Conservation (phyloP, 2,329 filamentous ascomycete genomes). For the Conoideocrella luteorostrata region DNA sequence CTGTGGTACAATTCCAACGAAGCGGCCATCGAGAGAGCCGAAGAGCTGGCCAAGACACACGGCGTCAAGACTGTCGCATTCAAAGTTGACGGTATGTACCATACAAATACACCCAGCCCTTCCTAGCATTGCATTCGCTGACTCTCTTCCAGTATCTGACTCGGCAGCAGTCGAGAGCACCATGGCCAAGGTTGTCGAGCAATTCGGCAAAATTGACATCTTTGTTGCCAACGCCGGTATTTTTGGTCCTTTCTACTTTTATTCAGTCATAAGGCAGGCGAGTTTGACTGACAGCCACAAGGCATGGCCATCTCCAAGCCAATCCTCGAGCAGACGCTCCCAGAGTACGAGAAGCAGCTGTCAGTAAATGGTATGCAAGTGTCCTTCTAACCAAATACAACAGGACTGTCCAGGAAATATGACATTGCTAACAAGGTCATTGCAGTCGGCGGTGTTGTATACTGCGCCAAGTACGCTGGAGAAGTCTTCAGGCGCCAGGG, state of each 20-base stretch:
- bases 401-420: no score
- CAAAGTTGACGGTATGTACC: conserved; percentile 32
- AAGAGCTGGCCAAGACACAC: conserved; percentile 25
- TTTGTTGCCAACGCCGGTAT: conserved; percentile 25
- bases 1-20: conserved; percentile 28
- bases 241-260: no score
- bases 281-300: no score
- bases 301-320: conserved; percentile 48
- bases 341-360: conserved; percentile 45
- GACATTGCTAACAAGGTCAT: no score
- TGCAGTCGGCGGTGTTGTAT: background rate
- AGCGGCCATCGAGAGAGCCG: conserved; percentile 29
- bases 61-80: conserved; percentile 33
- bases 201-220: conserved; percentile 37
- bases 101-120: background rate
- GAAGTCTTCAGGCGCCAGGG: conserved; percentile 11
- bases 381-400: no score
- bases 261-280: no score
- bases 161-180: conserved; percentile 26
- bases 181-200: conserved; percentile 26
- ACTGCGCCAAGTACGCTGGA: background rate
- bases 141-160: background rate
- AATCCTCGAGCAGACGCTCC: conserved; percentile 45
- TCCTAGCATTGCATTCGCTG: no score
- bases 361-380: conserved; percentile 48